Conservation (phyloP, 2,329 filamentous ascomycete genomes). For the Trichoderma simmonsii region DNA sequence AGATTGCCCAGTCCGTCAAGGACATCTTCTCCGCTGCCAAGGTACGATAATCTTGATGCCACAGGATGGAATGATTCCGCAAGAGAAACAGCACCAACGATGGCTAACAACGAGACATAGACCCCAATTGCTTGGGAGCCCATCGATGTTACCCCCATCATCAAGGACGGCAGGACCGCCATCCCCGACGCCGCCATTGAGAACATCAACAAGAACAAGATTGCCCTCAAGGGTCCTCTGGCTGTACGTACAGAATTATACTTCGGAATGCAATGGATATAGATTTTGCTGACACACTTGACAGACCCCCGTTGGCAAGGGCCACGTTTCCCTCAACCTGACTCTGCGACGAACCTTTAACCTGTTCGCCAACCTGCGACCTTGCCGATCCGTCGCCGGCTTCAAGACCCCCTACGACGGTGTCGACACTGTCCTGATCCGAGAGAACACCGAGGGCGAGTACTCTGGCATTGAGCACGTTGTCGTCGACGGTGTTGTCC, state of each 20-base stretch:
- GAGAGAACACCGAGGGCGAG: constrained; percentile 99
- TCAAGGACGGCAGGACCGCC: constrained; percentile 93
- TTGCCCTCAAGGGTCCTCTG: constrained; percentile 96
- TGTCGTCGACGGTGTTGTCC: constrained; percentile 94
- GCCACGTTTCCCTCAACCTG: constrained; percentile 97
- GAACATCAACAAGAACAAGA: constrained; percentile 92
- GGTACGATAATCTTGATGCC: constrained; percentile 46
- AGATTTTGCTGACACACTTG: constrained; percentile 14
- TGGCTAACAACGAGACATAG: constrained; percentile 44
- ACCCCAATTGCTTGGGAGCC: constrained; percentile 95
- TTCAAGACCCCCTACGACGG: constrained; percentile 98
- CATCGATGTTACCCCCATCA: constrained; percentile 87
- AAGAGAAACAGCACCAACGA: neutral
- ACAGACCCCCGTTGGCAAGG: constrained; percentile 93
- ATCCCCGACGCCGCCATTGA: constrained; percentile 91
- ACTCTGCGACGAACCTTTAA: constrained; percentile 99
- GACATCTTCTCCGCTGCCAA: constrained; percentile 96
- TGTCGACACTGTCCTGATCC: constrained; percentile 95
- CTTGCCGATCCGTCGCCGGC: constrained; percentile 92
- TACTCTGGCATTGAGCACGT: constrained; percentile 99
- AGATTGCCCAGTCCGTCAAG: constrained; percentile 97
- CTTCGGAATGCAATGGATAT: neutral
- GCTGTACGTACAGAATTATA: constrained; percentile 55
- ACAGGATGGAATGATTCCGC: neutral
- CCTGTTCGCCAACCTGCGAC: constrained; percentile 98